phyloP scores from a whole-genome alignment of 148 eudicot genomes.

The Rhododendron griersonianum region DNA sequence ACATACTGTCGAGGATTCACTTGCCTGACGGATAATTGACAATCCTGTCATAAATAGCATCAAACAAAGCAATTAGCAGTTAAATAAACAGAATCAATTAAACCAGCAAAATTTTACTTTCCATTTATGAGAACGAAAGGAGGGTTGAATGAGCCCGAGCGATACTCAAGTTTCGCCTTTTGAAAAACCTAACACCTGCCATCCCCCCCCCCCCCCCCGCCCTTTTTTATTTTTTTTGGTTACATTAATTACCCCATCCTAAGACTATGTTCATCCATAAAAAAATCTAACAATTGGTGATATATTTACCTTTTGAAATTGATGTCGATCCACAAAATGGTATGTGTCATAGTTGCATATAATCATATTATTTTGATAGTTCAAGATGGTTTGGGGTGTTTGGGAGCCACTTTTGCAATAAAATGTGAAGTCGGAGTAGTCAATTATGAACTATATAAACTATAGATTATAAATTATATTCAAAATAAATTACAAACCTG shows the following conservation, averaged over 20 bases:
- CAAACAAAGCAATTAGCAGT: slow-evolving; percentile 1
- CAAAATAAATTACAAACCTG: not conserved
- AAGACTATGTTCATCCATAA: not conserved
- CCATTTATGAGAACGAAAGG: not conserved
- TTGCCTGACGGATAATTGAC: slow-evolving; percentile 89
- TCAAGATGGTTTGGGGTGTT: not conserved
- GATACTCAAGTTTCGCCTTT: not conserved
- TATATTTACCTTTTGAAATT: too few relatives aligned
- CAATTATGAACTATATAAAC: too few relatives aligned
- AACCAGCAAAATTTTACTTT: not conserved
- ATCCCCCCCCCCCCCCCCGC: not conserved
- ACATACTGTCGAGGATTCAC: slow-evolving; percentile 92
- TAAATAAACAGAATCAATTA: not conserved
- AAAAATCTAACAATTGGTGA: not conserved
- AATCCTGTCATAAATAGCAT: slow-evolving; percentile 49
- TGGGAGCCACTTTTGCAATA: not conserved
- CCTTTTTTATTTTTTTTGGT: too few relatives aligned
- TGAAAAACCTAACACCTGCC: not conserved
- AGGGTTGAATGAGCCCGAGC: not conserved
- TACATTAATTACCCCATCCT: not conserved
- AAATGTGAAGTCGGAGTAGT: not conserved
- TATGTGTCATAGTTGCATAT: not conserved
- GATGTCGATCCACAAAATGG: not conserved
- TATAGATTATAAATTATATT: too few relatives aligned
- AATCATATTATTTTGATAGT: not conserved